Base-by-base conservation (phyloP, 2,329 filamentous ascomycete species). In the Zymoseptoria tritici region DNA sequence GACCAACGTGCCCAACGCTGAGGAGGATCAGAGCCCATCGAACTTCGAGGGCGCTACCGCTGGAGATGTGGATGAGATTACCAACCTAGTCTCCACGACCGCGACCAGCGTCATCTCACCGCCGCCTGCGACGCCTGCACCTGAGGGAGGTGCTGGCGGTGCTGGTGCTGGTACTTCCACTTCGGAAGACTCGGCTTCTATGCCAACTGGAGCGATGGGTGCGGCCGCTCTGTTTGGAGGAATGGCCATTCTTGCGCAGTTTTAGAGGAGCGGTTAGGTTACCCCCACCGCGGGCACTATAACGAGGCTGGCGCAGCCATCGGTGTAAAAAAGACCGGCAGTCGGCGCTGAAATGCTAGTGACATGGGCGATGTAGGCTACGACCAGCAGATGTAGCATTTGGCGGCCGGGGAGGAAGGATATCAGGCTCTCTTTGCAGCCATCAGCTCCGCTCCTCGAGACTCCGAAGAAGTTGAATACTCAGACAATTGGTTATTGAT, bases 41-140 rank as follows among this genome's bases (percentile, higher is more conserved):
- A 85, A 80, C 1, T 89, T 83, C 73, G 73, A 74, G 22, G 78
- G 78, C 58, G 85, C 82, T 4, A 78, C 76, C 5, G 76, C 78
- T 7, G 81, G 72, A 20, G 70, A 72, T 8, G 74, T 74, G 6
- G 83, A 84, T 0, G 86, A 83, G 71, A 87, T 84, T 0, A 80
- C 78, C 20, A 80, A 79, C 26, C 73, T 84, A 42, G 68, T 79
- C 0, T 74, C 75, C 1, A 73, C 81, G 0, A 80, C 71, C 57
- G 69, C 74, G 42, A 63, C 60, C 11, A 60, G 62, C n/a, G 55
- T 57, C 2, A 57, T 66, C n/a, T 66, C 13, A 62, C 62, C 7
- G 67, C 63, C 20, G 68, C 62, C 26, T 72, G 36, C 36, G 52
- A 62, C n/a, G 54, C 22, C 36, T 60, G 62, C 4, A 57, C 62